Evolutionary conservation across 345 rosid genomes (phyloP).

Genomic region (Turritis glabra): DNA sequence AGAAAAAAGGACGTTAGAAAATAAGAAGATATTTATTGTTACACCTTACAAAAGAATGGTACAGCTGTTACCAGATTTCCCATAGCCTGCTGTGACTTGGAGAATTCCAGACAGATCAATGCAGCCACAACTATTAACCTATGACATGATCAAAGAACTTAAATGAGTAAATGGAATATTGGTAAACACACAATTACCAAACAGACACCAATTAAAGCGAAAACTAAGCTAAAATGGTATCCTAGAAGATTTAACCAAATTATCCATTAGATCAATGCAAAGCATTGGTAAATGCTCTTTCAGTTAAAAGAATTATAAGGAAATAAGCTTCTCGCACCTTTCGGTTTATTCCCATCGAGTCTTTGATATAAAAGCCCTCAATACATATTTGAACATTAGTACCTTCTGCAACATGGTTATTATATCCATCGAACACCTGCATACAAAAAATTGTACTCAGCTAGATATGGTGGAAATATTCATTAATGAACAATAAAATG

Average conservation of each 20-base stretch:
- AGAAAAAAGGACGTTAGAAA: neutral
- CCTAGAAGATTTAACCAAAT: neutral
- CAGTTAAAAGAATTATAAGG: neutral
- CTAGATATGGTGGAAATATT: neutral
- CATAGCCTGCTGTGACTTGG: conserved; percentile 63
- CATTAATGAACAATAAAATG: neutral
- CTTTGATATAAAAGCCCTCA: conserved; percentile 51
- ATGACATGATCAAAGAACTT: conserved; percentile 7
- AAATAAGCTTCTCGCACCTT: conserved; percentile 44
- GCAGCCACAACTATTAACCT: conserved; percentile 63
- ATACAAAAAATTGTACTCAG: neutral
- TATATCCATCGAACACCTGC: conserved; percentile 60
- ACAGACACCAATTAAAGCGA: neutral
- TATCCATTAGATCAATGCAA: neutral
- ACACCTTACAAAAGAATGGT: neutral
- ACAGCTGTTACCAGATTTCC: conserved; percentile 46
- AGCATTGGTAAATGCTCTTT: neutral
- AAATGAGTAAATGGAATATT: neutral
- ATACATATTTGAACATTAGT: conserved; percentile 42
- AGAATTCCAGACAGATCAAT: conserved; percentile 60
- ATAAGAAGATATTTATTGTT: neutral
- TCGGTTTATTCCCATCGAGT: conserved; percentile 33
- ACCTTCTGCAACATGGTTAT: conserved; percentile 55
- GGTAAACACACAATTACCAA: neutral
- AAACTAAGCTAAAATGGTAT: neutral